Evolutionary conservation across 2,329 filamentous ascomycete genomes (phyloP), one percentile per base, ranked within the genome.

Genomic region (Thyridium curvatum): DNA sequence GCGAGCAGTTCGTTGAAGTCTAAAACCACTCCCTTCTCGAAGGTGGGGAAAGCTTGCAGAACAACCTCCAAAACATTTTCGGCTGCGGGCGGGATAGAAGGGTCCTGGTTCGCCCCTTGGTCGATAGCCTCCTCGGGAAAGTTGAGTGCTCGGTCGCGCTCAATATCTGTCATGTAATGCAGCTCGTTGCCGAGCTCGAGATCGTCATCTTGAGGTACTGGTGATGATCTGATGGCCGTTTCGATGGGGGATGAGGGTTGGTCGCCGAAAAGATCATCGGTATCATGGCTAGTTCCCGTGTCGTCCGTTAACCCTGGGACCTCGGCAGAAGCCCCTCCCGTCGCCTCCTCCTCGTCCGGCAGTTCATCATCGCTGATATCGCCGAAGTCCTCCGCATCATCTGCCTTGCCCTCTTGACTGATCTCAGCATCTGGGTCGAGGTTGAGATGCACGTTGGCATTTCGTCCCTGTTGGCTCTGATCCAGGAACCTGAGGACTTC

Each of bases 281-380:
- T 69, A 43, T 78, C 74, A 51, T 79, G 69, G 43, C 71, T 79
- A 3, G 72, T 74, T 35, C 72, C 74, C 33, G 72, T 72, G 50
- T 82, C 77, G 45, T 82, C 77, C 2, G 71, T 76, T 18, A 78
- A 54, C 10, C 66, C 70, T 1, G 74, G 73, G n/a, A 71, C 55
- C 40, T 77, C 70, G 34, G 64, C 56, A 12, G 66, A 70, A 13
- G 57, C 53, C 21, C 38, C 39, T 4, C 21, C 38, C 2, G 40
- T 32, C 18, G 60, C 62, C 40, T 81, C 75, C 43, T 86, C 82
- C 46, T 93, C 87, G 7, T 93, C 87, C 10, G 88, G 84, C 8
- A 95, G 72, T 46, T 96, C 90, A 55, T 94, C 89, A 57, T 97
- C 91, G 45, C 97, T 90, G 52, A 76, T 97, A 56, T 98, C 91